Evolutionary conservation across 345 rosid genomes (phyloP).

Genomic region (Eucalyptus viminalis): DNA sequence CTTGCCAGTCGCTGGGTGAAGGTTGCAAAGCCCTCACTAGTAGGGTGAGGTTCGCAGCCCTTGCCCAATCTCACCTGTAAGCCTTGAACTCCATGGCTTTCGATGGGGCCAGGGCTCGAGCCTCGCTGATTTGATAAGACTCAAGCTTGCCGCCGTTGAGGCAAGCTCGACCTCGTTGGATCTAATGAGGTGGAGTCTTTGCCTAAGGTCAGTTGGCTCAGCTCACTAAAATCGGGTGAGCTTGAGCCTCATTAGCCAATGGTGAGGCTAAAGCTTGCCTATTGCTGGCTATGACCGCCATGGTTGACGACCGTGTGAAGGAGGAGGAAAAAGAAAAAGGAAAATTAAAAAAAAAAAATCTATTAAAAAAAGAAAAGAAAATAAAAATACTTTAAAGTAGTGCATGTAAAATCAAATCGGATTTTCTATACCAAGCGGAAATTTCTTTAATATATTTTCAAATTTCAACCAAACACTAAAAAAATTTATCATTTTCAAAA

Average conservation of each 20-base stretch:
- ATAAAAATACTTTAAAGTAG: too few relatives aligned
- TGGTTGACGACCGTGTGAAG: rapidly evolving
- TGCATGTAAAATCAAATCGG: too few relatives aligned
- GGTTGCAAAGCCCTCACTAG: rapidly evolving
- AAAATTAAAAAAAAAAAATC: rapidly evolving
- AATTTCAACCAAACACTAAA: too few relatives aligned
- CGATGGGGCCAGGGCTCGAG: rapidly evolving
- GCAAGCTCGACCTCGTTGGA: rapidly evolving
- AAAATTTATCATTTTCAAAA: rapidly evolving
- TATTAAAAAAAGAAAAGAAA: too few relatives aligned
- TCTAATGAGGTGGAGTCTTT: too few relatives aligned
- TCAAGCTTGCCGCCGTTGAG: rapidly evolving
- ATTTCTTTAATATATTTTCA: too few relatives aligned
- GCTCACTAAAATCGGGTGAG: rapidly evolving
- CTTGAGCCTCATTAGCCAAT: rapidly evolving
- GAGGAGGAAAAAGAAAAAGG: too few relatives aligned
- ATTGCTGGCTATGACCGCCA: rapidly evolving
- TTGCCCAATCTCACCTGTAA: rapidly evolving
- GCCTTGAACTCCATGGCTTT: rapidly evolving
- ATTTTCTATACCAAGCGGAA: too few relatives aligned
- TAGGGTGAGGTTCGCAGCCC: rapidly evolving
- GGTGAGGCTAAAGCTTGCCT: rapidly evolving
- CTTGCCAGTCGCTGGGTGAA: rapidly evolving
- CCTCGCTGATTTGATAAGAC: rapidly evolving
- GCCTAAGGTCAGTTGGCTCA: rapidly evolving